These are phyloP conservation scores for Babesia divergens DNA, from an alignment of 169 alveolate species.

Conservation along the genomic window DNA sequence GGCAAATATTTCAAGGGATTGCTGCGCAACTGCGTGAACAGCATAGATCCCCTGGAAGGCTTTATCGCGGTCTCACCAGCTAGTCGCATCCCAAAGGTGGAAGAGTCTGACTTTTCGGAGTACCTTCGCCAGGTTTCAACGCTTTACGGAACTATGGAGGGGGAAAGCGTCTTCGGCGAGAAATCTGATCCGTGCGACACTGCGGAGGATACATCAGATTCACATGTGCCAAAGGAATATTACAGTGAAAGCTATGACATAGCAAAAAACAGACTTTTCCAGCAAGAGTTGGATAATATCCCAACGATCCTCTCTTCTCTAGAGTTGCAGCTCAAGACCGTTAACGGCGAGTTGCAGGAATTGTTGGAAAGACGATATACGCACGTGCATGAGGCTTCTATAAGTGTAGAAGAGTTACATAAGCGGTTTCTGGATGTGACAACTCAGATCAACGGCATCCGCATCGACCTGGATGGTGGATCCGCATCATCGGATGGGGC, in stretches of 20 bases:
- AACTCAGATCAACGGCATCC: constrained; percentile 17
- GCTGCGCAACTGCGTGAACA: not conserved
- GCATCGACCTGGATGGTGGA: constrained; percentile 13
- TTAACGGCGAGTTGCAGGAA: constrained; percentile 48
- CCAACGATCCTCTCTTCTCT: constrained; percentile 34
- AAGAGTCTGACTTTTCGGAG: constrained; percentile 51
- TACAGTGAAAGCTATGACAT: constrained; percentile 37
- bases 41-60: constrained; percentile 14
- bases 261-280: constrained; percentile 25
- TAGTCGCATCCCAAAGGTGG: constrained; percentile 47
- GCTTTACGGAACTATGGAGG: constrained; percentile 9
- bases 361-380: constrained; percentile 47
- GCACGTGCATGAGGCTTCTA: constrained; percentile 49
- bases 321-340: constrained; percentile 46
- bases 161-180: not conserved
- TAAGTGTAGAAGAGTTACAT: constrained; percentile 47
- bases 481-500: not conserved
- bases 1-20: constrained; percentile 35
- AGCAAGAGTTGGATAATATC: constrained; percentile 23
- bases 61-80: not conserved
- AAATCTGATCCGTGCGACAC: not conserved
- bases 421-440: constrained; percentile 27
- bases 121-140: constrained; percentile 37
- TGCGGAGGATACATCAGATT: not conserved
- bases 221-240: constrained; percentile 41